Base-by-base conservation (phyloP, 495 filamentous ascomycete species). In the Penicillium dipodomyicola region DNA sequence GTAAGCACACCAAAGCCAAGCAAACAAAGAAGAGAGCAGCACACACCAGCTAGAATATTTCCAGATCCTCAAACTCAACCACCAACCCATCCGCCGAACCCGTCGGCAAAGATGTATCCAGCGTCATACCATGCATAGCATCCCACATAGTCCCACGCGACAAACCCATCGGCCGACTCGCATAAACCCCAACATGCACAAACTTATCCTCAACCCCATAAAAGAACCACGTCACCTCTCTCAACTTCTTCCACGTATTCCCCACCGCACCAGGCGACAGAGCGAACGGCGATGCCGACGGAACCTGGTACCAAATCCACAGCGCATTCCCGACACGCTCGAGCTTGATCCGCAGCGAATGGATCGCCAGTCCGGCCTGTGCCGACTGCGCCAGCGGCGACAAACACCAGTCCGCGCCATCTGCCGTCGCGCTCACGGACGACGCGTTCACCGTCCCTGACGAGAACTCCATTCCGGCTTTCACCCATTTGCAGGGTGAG, bases 191-290 rank as follows among this genome's bases (percentile, higher is more conserved):
- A 27, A 84, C 79, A 55, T 81, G 73, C 23, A 84, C 71, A 41
- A 72, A 78, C 64, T 84, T 84, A 56, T 84, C 80, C 59, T 84
- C 80, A 15, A 83, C 78, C 11, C 80, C 80, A 64, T 80, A 83
- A 59, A 84, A 84, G 61, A 84, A 84, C 78, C 80, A 82, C 9
- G 79, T 81, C 27, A 84, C 80, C 62, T 84, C 81, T 8, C 81
- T 63, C 65, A 84, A 59, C 65, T 84, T 84, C 71, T 79, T 79
- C 81, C 81, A 84, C 33, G 71, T 70, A 56, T 64, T 73, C 11
- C 75, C 74, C 45, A 75, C 70, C 1, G 74, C 74, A 1, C 69
- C 74, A n/a, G 75, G 73, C 10, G 68, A 67, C 17, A 58, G 41
- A 19, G 64, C 67, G 57, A 69, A 74, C 42, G 72, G 75, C 39